Base-by-base conservation (phyloP, 768 basidiomycete genomes). In the Termitomyces sp. region DNA sequence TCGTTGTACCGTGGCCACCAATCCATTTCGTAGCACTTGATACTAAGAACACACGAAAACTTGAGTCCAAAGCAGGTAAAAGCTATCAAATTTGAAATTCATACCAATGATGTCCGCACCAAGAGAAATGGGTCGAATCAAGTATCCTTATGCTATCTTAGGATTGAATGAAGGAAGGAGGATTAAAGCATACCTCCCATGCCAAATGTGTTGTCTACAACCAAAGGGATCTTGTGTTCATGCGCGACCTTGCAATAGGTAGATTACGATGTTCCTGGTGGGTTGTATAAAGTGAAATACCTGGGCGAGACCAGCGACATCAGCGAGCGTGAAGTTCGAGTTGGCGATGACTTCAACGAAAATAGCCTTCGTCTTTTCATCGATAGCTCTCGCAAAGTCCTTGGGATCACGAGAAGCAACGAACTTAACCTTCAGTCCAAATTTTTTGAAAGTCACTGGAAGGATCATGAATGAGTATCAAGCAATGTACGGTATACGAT, bases 11-110 rank as follows among this genome's bases (percentile, higher is more conserved):
- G 58, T 91, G 88, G 0, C 87, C 87, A 9, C 87, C 86, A 36
- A 92, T 90, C 91, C 91, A 93, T 67, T 93, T 92, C 0, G 91
- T 91, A 1, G 88, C 88, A 48, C 85, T 88, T 68, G 90, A 84
- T 12, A 90, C 85, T 77, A n/a, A n/a, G n/a, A n/a, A n/a, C n/a
- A 43, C 1, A 36, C 2, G n/a, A 33, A 9, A 26, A 10, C 16
- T 20, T 16, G 9, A 34, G 5, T 8, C n/a, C n/a, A 34, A 13
- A 5, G 34, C 5, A 13, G 43, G 20, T 3, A 13, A 22, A 33
- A 4, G 14, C 13, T 9, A 3, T n/a, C 26, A 43, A 24, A 37
- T 50, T 10, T 14, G 30, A 9, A 34, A 27, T 22, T 30, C 76
- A 13, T 47, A 82, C 83, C 77, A 57, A 92, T 75, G 57, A 93